Base-by-base conservation (phyloP, 768 basidiomycete species). In the Saitozyma podzolica region DNA sequence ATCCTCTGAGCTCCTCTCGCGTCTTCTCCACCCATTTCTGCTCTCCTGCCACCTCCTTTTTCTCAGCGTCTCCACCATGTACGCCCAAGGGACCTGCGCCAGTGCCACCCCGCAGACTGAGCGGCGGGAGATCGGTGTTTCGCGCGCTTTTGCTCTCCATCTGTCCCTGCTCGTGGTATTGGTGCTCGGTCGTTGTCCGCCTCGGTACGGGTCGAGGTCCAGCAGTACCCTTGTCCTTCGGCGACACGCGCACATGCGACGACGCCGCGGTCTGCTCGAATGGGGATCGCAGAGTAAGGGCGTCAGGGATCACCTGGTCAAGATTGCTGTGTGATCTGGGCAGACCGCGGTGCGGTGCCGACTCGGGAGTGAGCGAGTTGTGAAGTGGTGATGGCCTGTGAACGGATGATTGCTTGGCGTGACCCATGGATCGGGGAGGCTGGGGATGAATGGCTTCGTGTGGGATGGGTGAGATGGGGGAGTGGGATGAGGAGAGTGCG, bases 1-100 rank as follows among this genome's bases (percentile, higher is more conserved):
- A 20, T 54, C 29, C 59, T 39, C 58, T 16, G 43, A 40, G n/a
- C 41, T 56, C 50, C 62, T 19, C 20, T 41, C 51, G 42, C 54
- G 19, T 19, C 11, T 52, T 50, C 39, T 56, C 40, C 20, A 61
- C 8, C 56, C 45, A 43, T 11, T 37, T 49, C 49, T 20, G 51
- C 51, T 50, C 50, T 45, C n/a, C 37, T 20, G 39, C 50, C n/a
- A 11, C 14, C 13, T 39, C 19, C n/a, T 37, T 20, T 48, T 55
- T n/a, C 8, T 19, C 61, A 40, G 40, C 40, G 20, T 19, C 61
- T 14, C n/a, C 56, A 9, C 54, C 64, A 51, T 39, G 1, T 0
- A 56, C 47, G 7, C 43, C 48, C 54, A 14, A 50, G 45, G 8
- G 13, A 5, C 11, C 8, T 58, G 14, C 11, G 20, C 57, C 17